phyloP scores from a whole-genome alignment of 2,329 filamentous ascomycete genomes.

The Ophiognomonia clavigignenti-juglandacearum region DNA sequence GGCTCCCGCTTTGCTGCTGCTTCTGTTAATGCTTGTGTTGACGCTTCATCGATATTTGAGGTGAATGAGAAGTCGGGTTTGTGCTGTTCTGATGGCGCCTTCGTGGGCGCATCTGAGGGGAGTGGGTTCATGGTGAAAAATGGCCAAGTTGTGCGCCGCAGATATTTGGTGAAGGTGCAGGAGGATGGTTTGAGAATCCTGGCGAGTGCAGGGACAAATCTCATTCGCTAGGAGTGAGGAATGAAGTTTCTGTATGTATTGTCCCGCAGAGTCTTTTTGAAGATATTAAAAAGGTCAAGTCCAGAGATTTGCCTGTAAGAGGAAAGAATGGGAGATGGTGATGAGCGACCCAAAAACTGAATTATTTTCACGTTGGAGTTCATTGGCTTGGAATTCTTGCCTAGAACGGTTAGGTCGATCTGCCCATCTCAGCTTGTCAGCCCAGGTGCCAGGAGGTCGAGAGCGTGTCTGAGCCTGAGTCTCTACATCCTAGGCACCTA shows the following conservation, averaged over 20 bases:
- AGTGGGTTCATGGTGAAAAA: neutral
- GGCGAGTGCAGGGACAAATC: too few species aligned
- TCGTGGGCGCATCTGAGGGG: neutral
- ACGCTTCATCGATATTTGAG: neutral
- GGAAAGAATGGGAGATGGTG: neutral
- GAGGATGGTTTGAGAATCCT: neutral
- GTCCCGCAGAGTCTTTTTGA: too few species aligned
- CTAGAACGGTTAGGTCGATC: constrained; percentile 1
- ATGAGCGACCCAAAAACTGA: constrained; percentile 5
- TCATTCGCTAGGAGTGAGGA: too few species aligned
- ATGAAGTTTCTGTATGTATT: too few species aligned
- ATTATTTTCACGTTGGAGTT: constrained; percentile 11
- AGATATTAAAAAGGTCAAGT: too few species aligned
- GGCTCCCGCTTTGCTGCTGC: constrained; percentile 1
- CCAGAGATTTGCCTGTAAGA: too few species aligned
- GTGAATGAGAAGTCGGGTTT: too few species aligned
- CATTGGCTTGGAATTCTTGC: constrained; percentile 7
- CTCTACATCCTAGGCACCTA: too few species aligned
- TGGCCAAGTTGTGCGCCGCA: neutral
- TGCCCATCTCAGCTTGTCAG: too few species aligned
- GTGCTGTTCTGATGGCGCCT: too few species aligned
- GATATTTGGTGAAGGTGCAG: neutral
- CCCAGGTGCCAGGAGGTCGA: too few species aligned
- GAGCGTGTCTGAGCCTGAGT: too few species aligned
- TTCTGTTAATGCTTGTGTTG: constrained; percentile 1